Percentiles rank a stretch among this genome's conserved stretches.
phyloP scores from a whole-genome alignment of 2,329 filamentous ascomycete species.

The Ramularia endophylla region DNA sequence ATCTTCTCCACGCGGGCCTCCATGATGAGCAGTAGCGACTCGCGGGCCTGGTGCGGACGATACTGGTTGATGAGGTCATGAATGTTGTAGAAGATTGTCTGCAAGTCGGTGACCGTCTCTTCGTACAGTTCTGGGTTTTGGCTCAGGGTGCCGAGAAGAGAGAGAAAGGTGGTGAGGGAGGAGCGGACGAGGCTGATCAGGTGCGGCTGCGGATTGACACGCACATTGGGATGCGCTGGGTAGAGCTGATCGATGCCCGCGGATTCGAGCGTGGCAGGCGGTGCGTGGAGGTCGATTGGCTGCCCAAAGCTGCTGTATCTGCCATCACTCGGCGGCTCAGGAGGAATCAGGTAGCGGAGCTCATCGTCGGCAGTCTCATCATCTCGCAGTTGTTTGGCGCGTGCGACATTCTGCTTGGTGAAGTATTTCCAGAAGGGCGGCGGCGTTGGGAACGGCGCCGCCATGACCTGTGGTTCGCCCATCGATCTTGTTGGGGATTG shows the following conservation, averaged over 20 bases:
- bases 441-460: constrained; percentile 72
- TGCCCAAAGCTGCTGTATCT: constrained; percentile 71
- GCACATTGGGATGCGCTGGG: constrained; percentile 39
- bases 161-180: constrained; percentile 80
- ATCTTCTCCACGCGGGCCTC: constrained; percentile 72
- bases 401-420: constrained; percentile 65
- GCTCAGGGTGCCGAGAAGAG: constrained; percentile 67
- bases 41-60: constrained; percentile 83
- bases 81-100: constrained; percentile 81
- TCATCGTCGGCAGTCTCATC: constrained; percentile 10
- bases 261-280: constrained; percentile 61
- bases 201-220: constrained; percentile 46
- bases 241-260: constrained; percentile 68
- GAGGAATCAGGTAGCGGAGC: constrained; percentile 73
- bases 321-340: constrained; percentile 63
- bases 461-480: constrained; percentile 49
- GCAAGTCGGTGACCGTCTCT: constrained; percentile 70
- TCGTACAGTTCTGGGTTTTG: constrained; percentile 58
- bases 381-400: constrained; percentile 37
- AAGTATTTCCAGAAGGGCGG: constrained; percentile 89
- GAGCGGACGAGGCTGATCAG: constrained; percentile 73
- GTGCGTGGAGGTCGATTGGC: constrained; percentile 55
- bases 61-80: constrained; percentile 94
- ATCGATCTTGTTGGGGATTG: constrained; percentile 39
- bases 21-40: constrained; percentile 82